These are phyloP conservation scores for Cyclotella cryptica DNA, from an alignment of 108 stramenopile species.

Conservation along the genomic window DNA sequence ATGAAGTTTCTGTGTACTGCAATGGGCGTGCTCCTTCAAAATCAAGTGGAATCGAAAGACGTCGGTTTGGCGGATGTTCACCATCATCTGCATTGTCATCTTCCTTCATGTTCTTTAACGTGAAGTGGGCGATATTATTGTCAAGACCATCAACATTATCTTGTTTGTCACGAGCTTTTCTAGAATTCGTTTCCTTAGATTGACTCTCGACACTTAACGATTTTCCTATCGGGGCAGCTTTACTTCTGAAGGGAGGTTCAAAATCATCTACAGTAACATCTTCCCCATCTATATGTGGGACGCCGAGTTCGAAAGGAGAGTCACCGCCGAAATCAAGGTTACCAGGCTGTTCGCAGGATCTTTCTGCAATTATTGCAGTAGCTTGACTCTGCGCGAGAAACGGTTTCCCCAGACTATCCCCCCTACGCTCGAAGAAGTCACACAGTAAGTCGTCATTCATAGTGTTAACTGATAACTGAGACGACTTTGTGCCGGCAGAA, in stretches of 20 bases:
- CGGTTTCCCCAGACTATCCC: neutral
- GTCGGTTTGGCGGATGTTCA: neutral
- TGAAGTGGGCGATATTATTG: neutral
- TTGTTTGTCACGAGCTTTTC: neutral
- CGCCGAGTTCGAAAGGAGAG: neutral
- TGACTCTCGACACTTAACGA: neutral
- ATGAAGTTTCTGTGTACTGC: neutral
- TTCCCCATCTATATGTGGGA: neutral
- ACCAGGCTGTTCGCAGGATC: neutral
- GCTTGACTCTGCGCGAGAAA: neutral
- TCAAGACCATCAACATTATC: neutral
- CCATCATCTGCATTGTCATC: neutral
- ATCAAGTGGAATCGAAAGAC: neutral
- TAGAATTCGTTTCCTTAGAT: neutral
- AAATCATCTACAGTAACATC: neutral
- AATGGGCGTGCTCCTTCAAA: neutral
- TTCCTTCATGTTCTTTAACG: neutral
- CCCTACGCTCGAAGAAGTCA: conserved; percentile 32
- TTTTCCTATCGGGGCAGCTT: too few species aligned
- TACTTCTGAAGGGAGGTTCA: too few species aligned
- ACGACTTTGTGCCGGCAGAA: conserved; percentile 16
- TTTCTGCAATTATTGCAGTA: neutral
- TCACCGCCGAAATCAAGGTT: neutral
- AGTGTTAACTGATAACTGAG: conserved; percentile 38
- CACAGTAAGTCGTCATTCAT: conserved; percentile 37